Conservation (phyloP, 2,329 filamentous ascomycete genomes). For the Aureobasidium subglaciale region DNA sequence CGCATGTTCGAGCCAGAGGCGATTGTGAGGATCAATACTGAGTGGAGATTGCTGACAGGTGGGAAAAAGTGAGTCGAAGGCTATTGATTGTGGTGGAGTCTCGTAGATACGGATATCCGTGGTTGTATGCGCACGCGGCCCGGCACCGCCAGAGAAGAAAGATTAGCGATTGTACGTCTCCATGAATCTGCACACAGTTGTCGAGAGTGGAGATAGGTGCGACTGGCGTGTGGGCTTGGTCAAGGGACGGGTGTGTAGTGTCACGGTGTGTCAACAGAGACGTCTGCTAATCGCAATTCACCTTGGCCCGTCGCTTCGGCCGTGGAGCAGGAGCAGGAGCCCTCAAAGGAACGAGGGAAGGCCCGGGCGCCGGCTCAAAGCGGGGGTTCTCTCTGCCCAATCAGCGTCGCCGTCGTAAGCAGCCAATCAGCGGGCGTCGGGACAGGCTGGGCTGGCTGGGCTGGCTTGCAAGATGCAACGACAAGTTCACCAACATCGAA, state of each 20-base stretch:
- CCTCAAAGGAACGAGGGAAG: not conserved
- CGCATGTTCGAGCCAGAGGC: conserved; percentile 13
- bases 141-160: conserved; percentile 9
- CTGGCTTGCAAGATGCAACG: not conserved
- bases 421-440: conserved; percentile 5
- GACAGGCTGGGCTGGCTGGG: not conserved
- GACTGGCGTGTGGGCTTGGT: not conserved
- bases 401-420: not conserved
- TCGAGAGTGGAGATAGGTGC: not conserved
- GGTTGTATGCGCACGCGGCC: conserved; percentile 7
- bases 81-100: not conserved
- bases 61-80: not conserved
- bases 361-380: not conserved
- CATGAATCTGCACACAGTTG: conserved; percentile 8
- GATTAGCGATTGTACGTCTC: conserved; percentile 11
- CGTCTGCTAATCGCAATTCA: too few species aligned
- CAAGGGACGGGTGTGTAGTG: not conserved
- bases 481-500: not conserved
- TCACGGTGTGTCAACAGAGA: not conserved
- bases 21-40: not conserved
- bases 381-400: not conserved
- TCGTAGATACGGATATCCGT: not conserved
- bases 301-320: not conserved
- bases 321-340: too few species aligned
- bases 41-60: not conserved